Evolutionary conservation across 495 filamentous ascomycete species (phyloP).

Genomic region (Xylaria flabelliformis): DNA sequence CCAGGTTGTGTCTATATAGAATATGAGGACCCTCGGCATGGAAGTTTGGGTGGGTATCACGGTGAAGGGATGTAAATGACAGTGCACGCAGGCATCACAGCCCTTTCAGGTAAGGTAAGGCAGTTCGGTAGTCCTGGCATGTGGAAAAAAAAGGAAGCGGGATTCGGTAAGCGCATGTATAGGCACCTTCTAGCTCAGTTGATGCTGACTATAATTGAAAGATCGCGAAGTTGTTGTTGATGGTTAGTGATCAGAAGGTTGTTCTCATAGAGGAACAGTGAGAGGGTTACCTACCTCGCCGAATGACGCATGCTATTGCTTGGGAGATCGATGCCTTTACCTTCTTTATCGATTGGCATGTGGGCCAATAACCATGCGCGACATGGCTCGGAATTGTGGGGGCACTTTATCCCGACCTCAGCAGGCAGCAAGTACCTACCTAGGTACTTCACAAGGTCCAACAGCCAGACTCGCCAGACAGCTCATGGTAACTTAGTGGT

Average conservation of each 20-base stretch:
- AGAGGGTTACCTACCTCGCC: background rate
- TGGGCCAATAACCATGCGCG: background rate
- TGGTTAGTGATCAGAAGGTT: background rate
- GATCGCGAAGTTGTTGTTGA: background rate
- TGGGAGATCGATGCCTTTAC: background rate
- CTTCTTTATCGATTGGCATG: constrained; percentile 18
- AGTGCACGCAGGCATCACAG: background rate
- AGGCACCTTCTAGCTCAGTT: background rate
- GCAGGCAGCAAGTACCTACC: background rate
- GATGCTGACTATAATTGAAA: background rate
- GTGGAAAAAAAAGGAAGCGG: background rate
- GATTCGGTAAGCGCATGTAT: background rate
- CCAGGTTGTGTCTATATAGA: background rate
- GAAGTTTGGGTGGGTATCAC: background rate
- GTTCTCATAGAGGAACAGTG: background rate
- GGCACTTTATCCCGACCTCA: background rate
- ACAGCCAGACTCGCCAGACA: too few relatives aligned
- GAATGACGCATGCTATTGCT: constrained; percentile 15
- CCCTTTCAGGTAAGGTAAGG: background rate
- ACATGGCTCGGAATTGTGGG: background rate
- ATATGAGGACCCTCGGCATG: background rate
- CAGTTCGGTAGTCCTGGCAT: background rate
- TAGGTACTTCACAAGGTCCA: too few relatives aligned
- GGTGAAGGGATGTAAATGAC: background rate
- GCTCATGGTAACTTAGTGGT: too few relatives aligned